A percentile compares a stretch with the other conserved stretches of the same genome.
These are phyloP conservation scores for Zygnema circumcarinatum DNA, from an alignment of 139 green algal genomes.

Conservation along the genomic window DNA sequence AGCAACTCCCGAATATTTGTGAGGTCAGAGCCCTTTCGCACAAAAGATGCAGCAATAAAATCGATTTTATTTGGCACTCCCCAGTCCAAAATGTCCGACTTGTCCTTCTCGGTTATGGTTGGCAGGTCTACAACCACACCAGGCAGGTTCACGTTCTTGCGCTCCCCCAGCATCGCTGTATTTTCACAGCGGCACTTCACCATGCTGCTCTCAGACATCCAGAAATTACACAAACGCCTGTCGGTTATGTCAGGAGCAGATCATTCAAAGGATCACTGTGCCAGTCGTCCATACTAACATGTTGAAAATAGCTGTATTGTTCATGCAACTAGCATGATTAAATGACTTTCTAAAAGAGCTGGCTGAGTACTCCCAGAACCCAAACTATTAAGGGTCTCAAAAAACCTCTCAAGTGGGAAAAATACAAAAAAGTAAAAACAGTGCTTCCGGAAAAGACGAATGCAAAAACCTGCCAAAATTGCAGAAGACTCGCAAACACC, in stretches of 20 bases:
- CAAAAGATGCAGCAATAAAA: constrained; percentile 98
- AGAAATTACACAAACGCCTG: background rate
- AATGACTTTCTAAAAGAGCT: too few relatives aligned
- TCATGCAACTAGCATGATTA: too few relatives aligned
- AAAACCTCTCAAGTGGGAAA: too few relatives aligned
- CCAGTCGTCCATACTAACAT: background rate
- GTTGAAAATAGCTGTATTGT: background rate
- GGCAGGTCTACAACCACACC: constrained; percentile 96
- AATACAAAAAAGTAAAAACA: too few relatives aligned
- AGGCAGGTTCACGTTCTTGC: constrained; percentile 98
- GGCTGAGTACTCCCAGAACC: too few relatives aligned
- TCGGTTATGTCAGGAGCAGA: background rate
- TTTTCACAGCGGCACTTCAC: constrained; percentile 73
- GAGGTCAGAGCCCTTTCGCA: constrained; percentile 93
- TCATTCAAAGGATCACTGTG: background rate
- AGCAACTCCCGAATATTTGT: constrained; percentile 88
- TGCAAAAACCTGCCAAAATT: too few relatives aligned
- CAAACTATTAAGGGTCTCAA: too few relatives aligned
- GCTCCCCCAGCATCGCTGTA: constrained; percentile 92
- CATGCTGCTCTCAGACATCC: constrained; percentile 15
- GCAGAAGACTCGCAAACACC: too few relatives aligned
- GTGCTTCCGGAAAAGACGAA: too few relatives aligned
- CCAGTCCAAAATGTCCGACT: constrained; percentile 92
- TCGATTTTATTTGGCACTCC: constrained; percentile 96
- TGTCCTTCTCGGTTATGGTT: constrained; percentile 95